Base-by-base conservation (phyloP, 2,329 filamentous ascomycete genomes). In the Byssochlamys sp. region DNA sequence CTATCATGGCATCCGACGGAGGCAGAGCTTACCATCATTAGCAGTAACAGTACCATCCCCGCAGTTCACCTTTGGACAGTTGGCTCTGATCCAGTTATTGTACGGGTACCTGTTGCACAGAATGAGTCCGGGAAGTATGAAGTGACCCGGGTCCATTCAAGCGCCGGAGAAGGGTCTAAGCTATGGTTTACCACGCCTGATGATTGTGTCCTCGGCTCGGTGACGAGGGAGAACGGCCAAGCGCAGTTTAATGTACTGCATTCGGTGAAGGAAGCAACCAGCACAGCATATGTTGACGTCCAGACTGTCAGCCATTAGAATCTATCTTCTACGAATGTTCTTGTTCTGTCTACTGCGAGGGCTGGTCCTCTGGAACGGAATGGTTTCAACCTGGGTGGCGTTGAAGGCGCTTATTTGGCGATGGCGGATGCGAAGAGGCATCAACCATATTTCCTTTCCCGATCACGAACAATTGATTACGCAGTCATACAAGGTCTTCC, bases 1-100 rank as follows among this genome's bases (percentile, higher is more conserved):
- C 56, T 75, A 14, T 60, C 64, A 10, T 78, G 76, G 76, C 71
- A 76, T 62, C 62, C 69, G 45, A 69, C 67, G 3, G 65, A 67
- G 2, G 63, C 65, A 31, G 69, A 75, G 31, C 55, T 77, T 2
- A 67, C 78, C 4, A 69, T 77, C 33, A 73, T 71, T 12, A 69
- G 71, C 4, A 65, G 68, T 28, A 71, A 73, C 31, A 70, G 59
- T 60, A 66, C 62, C 51, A 58, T 69, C 29, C 65, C 69, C 58
- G 64, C 64, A 12, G 66, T 72, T 28, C 68, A 72, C 24, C 64
- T 67, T 55, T 73, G 72, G 71, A 68, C 66, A n/a, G 63, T 64
- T 5, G 58, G 67, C 5, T 59, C 59, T 5, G 61, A 64, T 14
- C 72, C 71, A 1, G 61, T 66, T 6, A 68, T 73, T 59, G 58